Evolutionary conservation across 2,329 filamentous ascomycete species (phyloP), one percentile per base, ranked within the genome.

Genomic region (Fonsecaea monophora): DNA sequence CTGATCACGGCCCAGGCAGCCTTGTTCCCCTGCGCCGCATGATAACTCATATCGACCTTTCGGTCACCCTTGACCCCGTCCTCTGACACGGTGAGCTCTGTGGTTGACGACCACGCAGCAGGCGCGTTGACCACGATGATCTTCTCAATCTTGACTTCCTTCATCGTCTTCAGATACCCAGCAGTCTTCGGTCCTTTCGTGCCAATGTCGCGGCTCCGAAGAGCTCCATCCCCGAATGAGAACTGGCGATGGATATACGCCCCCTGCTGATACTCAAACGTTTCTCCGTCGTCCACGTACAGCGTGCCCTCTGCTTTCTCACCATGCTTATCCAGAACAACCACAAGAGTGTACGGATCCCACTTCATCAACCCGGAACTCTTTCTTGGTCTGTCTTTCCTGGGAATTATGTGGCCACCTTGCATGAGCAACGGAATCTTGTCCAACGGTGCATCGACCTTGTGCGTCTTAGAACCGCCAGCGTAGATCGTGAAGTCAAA

Each of bases 231-330:
- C 4, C 78, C 75, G 67, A 94, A 90, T 30, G 81, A 82, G 80
- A 99, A 97, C 67, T 83, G 85, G 66, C 93, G 91, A 80, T 97
- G 90, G 73, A 98, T 94, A 79, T 91, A 97, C 68, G 92, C 92
- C 10, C 94, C 94, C 70, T 88, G 83, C 77, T 96, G 84, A 76
- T 92, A 93, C 63, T 97, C 92, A 72, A 94, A 99, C 0, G 90
- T 91, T 79, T 98, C 94, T 56, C 95, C 95, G 72, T 99, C 95
- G 75, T 99, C 95, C 35, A 92, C 83, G 75, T 99, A 99, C 7
- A 99, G 82, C 57, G 91, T 89, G 34, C 95, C 95, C 56, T 90
- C 86, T 0, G 94, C 92, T 34, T 40, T 61, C 73, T 89, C 87
- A 61, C 90, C 89, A 37, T 86, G 83, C 71, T 87, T 86, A 72